Conservation (phyloP, 1,284 basidiomycete species). For the Kalmanozyma brasiliensis region DNA sequence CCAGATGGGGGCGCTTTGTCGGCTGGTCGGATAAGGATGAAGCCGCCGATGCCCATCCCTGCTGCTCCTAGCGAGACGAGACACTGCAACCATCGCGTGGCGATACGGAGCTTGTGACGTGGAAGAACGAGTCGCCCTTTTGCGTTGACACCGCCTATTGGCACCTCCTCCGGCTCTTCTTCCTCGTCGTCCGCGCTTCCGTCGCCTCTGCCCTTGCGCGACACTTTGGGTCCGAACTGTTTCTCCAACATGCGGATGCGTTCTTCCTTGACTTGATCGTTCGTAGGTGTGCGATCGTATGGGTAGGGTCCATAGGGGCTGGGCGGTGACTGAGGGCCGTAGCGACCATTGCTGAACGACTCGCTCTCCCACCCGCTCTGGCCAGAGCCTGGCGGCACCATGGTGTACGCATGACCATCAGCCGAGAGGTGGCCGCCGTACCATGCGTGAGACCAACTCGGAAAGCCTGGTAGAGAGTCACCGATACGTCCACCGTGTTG, state of each 20-base stretch:
- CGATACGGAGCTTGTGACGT: constrained; percentile 29
- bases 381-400: constrained; percentile 43
- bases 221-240: constrained; percentile 55
- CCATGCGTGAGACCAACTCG: constrained; percentile 55
- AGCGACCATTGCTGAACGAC: constrained; percentile 33
- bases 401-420: constrained; percentile 62
- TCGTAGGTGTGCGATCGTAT: constrained; percentile 15
- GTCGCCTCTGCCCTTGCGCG: constrained; percentile 32
- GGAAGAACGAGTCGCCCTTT: constrained; percentile 41
- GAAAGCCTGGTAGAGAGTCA: constrained; percentile 50
- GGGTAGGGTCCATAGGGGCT: constrained; percentile 15
- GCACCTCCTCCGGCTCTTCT: constrained; percentile 23
- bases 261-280: constrained; percentile 56
- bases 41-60: constrained; percentile 46
- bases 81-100: constrained; percentile 38
- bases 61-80: constrained; percentile 42
- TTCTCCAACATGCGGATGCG: constrained; percentile 60
- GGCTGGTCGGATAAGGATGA: constrained; percentile 43
- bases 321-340: neutral
- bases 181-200: constrained; percentile 40
- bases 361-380: constrained; percentile 61
- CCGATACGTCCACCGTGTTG: constrained; percentile 18
- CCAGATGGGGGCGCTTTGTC: constrained; percentile 33
- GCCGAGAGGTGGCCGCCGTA: constrained; percentile 60
- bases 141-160: constrained; percentile 40